A percentile compares a stretch with the other conserved stretches of the same genome.
Evolutionary conservation across 257 asterid genomes (phyloP).

Genomic region (Nicotiana tomentosiformis): DNA sequence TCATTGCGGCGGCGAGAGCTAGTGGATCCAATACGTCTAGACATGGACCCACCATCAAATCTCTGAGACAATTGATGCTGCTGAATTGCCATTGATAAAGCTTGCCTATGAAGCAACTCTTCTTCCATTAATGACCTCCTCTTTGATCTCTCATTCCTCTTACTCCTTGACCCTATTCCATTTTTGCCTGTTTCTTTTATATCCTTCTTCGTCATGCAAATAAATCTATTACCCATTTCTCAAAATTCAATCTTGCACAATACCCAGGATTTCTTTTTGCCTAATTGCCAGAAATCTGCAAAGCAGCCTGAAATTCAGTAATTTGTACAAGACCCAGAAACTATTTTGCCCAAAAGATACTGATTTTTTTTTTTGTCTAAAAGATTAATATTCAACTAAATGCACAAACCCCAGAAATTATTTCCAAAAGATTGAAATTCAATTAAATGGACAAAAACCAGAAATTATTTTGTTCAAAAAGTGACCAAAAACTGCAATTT

Average conservation of each 20-base stretch:
- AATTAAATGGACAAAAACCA: neutral
- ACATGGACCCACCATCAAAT: slow-evolving; percentile 70
- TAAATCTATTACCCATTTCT: slow-evolving; percentile 74
- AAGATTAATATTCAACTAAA: too few species aligned
- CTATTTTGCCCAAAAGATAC: neutral
- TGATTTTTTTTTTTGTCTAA: too few species aligned
- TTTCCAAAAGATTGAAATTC: neutral
- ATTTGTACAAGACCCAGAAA: neutral
- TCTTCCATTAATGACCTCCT: slow-evolving; percentile 69
- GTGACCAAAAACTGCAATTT: neutral
- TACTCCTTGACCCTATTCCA: slow-evolving; percentile 68
- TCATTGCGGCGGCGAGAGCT: slow-evolving; percentile 79
- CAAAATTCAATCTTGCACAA: slow-evolving; percentile 20
- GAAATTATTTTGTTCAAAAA: neutral
- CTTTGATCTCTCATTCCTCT: slow-evolving; percentile 62
- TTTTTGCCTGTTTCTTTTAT: slow-evolving; percentile 25
- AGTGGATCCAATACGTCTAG: slow-evolving; percentile 90
- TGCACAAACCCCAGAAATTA: slow-evolving; percentile 28
- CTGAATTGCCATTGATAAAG: slow-evolving; percentile 92
- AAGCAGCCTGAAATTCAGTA: neutral
- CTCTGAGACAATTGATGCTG: slow-evolving; percentile 92
- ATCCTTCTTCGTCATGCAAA: slow-evolving; percentile 77
- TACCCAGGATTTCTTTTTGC: slow-evolving; percentile 28
- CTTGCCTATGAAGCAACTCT: slow-evolving; percentile 81
- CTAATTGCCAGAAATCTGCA: neutral